A percentile compares a stretch with the other conserved stretches of the same genome.
phyloP scores from a whole-genome alignment of 2,329 filamentous ascomycete genomes.

The Scedosporium aurantiacum region DNA sequence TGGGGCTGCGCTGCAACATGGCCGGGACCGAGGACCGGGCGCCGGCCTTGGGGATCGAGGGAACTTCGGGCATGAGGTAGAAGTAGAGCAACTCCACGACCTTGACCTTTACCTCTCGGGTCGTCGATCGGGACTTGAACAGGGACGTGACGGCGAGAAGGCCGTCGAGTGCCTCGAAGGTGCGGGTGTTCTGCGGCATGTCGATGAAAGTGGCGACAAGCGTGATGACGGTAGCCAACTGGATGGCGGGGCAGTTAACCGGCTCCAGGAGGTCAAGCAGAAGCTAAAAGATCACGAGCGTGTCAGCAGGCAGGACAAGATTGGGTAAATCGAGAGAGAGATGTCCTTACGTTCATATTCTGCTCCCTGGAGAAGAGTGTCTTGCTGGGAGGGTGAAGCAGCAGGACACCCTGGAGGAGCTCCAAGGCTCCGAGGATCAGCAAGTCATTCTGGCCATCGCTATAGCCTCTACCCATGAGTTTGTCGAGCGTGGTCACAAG shows the following conservation, averaged over 20 bases:
- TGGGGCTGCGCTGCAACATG: conserved; percentile 55
- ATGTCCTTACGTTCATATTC: conserved; percentile 71
- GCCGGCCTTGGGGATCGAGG: conserved; percentile 40
- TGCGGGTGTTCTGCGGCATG: conserved; percentile 75
- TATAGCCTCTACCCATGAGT: conserved; percentile 64
- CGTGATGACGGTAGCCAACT: conserved; percentile 79
- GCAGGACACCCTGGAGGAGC: conserved; percentile 74
- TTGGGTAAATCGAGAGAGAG: not conserved
- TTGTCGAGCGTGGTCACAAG: conserved; percentile 78
- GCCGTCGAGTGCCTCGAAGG: conserved; percentile 86
- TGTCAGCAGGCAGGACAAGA: not conserved
- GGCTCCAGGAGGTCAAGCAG: conserved; percentile 91
- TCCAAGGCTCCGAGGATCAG: conserved; percentile 82
- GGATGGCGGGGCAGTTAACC: conserved; percentile 82
- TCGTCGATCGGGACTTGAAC: conserved; percentile 80
- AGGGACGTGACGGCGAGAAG: conserved; percentile 83
- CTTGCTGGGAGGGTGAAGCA: conserved; percentile 85
- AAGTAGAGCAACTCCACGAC: conserved; percentile 98
- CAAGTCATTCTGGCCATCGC: conserved; percentile 73
- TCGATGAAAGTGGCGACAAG: conserved; percentile 84
- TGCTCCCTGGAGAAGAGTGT: conserved; percentile 77
- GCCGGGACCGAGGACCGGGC: conserved; percentile 33
- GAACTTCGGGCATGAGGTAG: conserved; percentile 90
- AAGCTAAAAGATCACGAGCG: conserved; percentile 36
- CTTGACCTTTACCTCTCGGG: conserved; percentile 83